A percentile compares a stretch with the other conserved stretches of the same genome.
Evolutionary conservation across 306 rosid genomes (phyloP).

Genomic region (Styphnolobium japonicum): DNA sequence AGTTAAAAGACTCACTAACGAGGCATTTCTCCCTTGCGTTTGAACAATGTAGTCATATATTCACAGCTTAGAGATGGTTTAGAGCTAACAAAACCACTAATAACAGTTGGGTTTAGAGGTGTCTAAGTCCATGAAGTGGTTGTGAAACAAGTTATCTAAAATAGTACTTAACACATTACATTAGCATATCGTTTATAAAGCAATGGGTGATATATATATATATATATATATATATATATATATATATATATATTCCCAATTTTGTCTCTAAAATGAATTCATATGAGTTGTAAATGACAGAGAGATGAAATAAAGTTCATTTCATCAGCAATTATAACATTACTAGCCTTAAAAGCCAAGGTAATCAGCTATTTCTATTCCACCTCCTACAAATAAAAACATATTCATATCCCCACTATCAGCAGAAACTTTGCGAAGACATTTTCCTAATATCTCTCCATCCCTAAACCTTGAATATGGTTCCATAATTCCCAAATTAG

Average conservation of each 20-base stretch:
- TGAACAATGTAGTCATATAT: no score
- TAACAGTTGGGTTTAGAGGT: no score
- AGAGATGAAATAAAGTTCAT: background rate
- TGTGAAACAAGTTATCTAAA: background rate
- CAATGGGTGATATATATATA: background rate
- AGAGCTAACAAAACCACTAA: no score
- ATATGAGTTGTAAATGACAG: background rate
- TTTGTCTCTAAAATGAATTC: background rate
- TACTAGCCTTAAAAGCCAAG: background rate
- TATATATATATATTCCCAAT: no score
- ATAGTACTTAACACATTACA: no score
- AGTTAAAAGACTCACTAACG: no score
- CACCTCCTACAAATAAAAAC: background rate
- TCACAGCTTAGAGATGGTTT: no score
- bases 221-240: no score
- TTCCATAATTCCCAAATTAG: background rate
- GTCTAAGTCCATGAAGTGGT: background rate
- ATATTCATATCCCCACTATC: background rate
- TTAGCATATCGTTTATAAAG: background rate
- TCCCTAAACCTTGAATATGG: background rate
- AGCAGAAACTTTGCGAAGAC: background rate
- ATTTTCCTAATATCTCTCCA: background rate
- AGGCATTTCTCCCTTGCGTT: no score
- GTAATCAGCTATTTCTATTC: background rate
- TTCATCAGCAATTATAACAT: background rate